Evolutionary conservation across 768 basidiomycete genomes (phyloP), one percentile per base, ranked within the genome.

Genomic region (Mycena albidolilacea): DNA sequence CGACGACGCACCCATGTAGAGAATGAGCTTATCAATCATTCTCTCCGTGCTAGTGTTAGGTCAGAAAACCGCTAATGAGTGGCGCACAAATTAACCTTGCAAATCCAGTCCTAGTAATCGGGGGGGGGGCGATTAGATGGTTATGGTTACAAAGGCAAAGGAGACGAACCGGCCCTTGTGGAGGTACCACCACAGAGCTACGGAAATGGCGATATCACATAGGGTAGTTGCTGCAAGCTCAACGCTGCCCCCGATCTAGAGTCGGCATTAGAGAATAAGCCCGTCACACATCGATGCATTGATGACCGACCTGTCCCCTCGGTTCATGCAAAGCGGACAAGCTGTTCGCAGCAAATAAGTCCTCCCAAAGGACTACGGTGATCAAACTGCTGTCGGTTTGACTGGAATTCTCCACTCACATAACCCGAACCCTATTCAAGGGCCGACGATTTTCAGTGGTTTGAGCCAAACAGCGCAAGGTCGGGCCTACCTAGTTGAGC

Each of bases 11-110:
- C 30, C 30, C 41, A 64, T 73, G 68, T 69, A 73, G 12, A 73
- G 52, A 30, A 73, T 73, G 57, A 73, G 68, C 37, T 66, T 69
- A 48, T 73, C 67, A 23, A 73, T 68, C 44, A 73, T 68, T 44
- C 59, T 73, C 67, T 73, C 72, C 14, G 72, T 73, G 30, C 59
- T 59, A 64, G 55, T 19, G 6, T 0, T 41, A 43, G 41, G 23
- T 37, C 9, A 59, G 55, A 19, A 44, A 52, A 17, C 11, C 17
- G 2, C 41, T 39, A 14, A 44, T 37, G 14, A 55, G 38, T 10
- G 39, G n/a, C 17, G 19, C 9, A 57, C 7, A 43, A 11, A 58
- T 41, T 61, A 48, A 73, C 72, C 57, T 64, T 19, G 72, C 68
- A 44, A 73, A 73, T 15, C 72, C 72, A 37, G 72, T 63, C 35